Conservation (phyloP, 1,139 yeast genomes). For the Pichia cactophila region DNA sequence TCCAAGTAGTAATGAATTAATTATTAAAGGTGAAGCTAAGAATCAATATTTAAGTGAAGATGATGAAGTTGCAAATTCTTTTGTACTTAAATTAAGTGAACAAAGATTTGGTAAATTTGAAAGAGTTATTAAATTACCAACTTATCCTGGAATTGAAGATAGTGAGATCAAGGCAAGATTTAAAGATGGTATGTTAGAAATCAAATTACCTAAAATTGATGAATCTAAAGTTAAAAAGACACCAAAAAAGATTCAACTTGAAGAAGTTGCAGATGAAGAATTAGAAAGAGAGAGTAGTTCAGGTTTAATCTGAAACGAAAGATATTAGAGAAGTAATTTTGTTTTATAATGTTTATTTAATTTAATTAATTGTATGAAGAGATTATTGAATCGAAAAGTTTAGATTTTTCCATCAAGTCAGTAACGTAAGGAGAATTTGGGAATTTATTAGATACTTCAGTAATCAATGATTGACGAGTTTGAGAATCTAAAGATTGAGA, state of each 20-base stretch:
- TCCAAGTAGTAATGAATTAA: conserved; percentile 43
- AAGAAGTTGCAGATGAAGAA: conserved; percentile 27
- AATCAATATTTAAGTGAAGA: conserved; percentile 31
- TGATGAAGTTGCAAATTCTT: conserved; percentile 20
- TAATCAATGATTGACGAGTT: conserved; percentile 28
- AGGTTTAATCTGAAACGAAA: conserved; percentile 2
- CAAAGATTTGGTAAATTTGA: conserved; percentile 46
- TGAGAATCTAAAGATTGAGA: conserved; percentile 36
- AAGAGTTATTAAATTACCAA: conserved; percentile 47
- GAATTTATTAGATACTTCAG: conserved; percentile 34
- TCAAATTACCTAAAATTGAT: conserved; percentile 39
- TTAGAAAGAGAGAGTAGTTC: conserved; percentile 12
- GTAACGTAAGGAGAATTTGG: conserved; percentile 34
- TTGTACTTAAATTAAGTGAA: conserved; percentile 35
- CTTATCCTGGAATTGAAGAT: conserved; percentile 42
- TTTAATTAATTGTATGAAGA: conserved; percentile 33
- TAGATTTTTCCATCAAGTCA: conserved; percentile 41
- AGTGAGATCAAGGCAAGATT: conserved; percentile 46
- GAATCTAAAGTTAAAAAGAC: conserved; percentile 12
- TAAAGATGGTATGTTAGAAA: conserved; percentile 44
- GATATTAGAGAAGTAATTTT: background rate
- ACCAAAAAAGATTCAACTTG: conserved; percentile 21
- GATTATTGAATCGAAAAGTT: conserved; percentile 47
- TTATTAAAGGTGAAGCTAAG: conserved; percentile 39
- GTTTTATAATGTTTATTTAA: background rate